phyloP scores from a whole-genome alignment of 495 filamentous ascomycete species.

The Hyaloscypha variabilis region DNA sequence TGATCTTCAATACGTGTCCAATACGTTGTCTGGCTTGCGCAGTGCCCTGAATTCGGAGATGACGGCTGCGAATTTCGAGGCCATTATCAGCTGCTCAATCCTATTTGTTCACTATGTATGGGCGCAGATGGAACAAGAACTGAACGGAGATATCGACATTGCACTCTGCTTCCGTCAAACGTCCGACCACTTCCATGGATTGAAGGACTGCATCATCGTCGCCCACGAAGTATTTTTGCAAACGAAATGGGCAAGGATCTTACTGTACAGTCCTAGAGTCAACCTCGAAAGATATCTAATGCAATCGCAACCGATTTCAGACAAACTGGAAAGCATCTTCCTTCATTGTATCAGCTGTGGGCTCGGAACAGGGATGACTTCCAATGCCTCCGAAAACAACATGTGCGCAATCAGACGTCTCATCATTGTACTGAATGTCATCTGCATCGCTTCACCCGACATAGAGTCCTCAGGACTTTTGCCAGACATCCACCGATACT shows the following conservation, averaged over 20 bases:
- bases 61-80: not conserved
- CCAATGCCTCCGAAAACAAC: not conserved
- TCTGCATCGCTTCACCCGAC: not conserved
- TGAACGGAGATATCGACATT: not conserved
- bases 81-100: slow-evolving; percentile 8
- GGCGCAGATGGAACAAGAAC: not conserved
- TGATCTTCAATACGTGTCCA: slow-evolving; percentile 1
- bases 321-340: not conserved
- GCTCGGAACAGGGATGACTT: not conserved
- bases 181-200: not conserved
- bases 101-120: slow-evolving; percentile 11
- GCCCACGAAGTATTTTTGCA: not conserved
- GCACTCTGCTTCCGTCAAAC: not conserved
- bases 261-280: slow-evolving; percentile 11
- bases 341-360: slow-evolving; percentile 10
- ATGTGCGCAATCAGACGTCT: not conserved
- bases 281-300: slow-evolving; percentile 4
- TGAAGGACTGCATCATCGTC: slow-evolving; percentile 1
- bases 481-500: slow-evolving; percentile 9
- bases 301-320: not conserved
- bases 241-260: not conserved
- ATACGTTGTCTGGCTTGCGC: slow-evolving; percentile 5
- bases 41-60: not conserved
- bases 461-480: slow-evolving; percentile 4
- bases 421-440: slow-evolving; percentile 1